Conservation (phyloP, 352 stramenopile species). For the Globisporangium paddicum region DNA sequence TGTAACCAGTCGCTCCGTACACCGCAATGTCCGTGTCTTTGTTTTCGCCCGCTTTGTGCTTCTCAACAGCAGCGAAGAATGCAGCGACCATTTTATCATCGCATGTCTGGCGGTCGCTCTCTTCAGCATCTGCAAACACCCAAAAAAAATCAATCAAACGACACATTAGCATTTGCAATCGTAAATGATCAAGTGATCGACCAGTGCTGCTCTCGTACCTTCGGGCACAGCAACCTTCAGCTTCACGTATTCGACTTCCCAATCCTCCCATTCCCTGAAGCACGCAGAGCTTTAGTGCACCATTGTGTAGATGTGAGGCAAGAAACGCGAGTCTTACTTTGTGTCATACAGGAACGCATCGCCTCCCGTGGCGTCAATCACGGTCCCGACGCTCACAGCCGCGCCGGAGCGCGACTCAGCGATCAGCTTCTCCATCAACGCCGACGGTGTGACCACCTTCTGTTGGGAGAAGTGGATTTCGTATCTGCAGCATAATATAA, state of each 20-base stretch:
- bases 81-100: conserved; percentile 51
- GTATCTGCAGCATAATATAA: conserved; percentile 48
- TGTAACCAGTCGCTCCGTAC: conserved; percentile 58
- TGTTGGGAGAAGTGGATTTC: conserved; percentile 75
- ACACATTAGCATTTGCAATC: not conserved
- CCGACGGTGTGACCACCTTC: conserved; percentile 56
- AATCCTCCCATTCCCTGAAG: conserved; percentile 82
- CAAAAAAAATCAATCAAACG: not conserved
- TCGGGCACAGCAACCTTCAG: conserved; percentile 34
- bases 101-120: conserved; percentile 27
- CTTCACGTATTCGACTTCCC: conserved; percentile 83
- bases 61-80: conserved; percentile 56
- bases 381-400: conserved; percentile 64
- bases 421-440: conserved; percentile 83
- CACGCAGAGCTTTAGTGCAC: not conserved
- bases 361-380: conserved; percentile 72
- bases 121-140: conserved; percentile 19
- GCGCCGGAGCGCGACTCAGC: conserved; percentile 46
- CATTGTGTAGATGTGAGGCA: not conserved
- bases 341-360: conserved; percentile 71
- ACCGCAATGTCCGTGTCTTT: conserved; percentile 81
- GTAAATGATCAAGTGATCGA: not conserved
- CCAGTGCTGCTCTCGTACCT: conserved; percentile 17
- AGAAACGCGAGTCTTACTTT: conserved; percentile 36
- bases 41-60: conserved; percentile 51